A percentile compares a stretch with the other conserved stretches of the same genome.
These are phyloP conservation scores for Lavandula angustifolia DNA, from an alignment of 257 asterid genomes.

Conservation along the genomic window DNA sequence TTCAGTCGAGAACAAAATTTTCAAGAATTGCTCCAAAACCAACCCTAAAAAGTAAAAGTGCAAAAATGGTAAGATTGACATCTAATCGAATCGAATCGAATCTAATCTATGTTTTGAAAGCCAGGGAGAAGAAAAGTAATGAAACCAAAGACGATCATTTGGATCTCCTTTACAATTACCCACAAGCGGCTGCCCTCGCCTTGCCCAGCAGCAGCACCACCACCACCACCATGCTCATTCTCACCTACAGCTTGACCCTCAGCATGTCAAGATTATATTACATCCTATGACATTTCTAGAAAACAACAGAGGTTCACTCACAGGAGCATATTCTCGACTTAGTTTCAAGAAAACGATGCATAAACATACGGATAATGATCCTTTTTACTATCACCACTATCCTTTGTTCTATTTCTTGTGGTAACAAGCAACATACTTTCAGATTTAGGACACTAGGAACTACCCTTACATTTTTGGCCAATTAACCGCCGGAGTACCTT, in stretches of 20 bases:
- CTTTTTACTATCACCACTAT: not conserved
- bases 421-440: not conserved
- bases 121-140: conserved; percentile 94
- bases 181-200: conserved; percentile 69
- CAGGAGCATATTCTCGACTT: not conserved
- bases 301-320: not conserved
- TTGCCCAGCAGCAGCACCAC: conserved; percentile 48
- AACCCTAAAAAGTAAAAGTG: too few relatives aligned
- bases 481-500: conserved; percentile 1
- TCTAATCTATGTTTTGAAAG: conserved; percentile 65
- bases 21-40: too few relatives aligned
- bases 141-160: conserved; percentile 88
- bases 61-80: too few relatives aligned
- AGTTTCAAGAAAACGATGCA: not conserved
- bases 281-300: not conserved
- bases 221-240: conserved; percentile 55
- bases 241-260: conserved; percentile 58
- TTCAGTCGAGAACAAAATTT: too few relatives aligned
- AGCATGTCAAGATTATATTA: conserved; percentile 31
- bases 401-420: not conserved
- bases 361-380: not conserved
- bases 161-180: conserved; percentile 78
- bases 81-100: too few relatives aligned
- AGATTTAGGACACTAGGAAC: conserved; percentile 11
- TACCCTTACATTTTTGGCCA: not conserved